phyloP scores from a whole-genome alignment of 768 basidiomycete species.

The Xerocomus brunneocitrinus region DNA sequence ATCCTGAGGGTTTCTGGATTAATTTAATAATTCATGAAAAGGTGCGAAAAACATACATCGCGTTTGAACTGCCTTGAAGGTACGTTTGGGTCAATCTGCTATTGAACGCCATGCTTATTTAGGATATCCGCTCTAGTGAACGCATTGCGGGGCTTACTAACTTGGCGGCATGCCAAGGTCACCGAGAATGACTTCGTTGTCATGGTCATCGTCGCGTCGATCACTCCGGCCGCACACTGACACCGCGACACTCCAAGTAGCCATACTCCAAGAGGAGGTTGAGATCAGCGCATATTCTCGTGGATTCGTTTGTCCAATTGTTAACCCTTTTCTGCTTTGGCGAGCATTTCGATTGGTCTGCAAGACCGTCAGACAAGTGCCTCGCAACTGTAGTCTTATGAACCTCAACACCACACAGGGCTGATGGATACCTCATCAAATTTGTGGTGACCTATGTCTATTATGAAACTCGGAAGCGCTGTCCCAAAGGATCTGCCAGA shows the following conservation, averaged over 20 bases:
- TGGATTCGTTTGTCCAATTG: not conserved
- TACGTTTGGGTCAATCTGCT: not conserved
- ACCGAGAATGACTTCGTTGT: not conserved
- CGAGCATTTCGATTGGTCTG: constrained; percentile 42
- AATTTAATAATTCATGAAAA: not conserved
- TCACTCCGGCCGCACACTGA: not conserved
- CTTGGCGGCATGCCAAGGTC: not conserved
- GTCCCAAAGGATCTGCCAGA: constrained; percentile 57
- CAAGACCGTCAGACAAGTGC: not conserved
- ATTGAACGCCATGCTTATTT: not conserved
- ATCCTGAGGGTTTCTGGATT: not conserved
- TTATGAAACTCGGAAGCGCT: constrained; percentile 61
- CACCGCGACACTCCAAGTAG: not conserved
- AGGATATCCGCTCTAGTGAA: not conserved
- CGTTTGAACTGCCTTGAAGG: not conserved
- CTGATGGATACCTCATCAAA: constrained; percentile 55
- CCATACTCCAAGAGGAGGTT: not conserved
- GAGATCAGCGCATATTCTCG: not conserved
- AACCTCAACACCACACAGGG: constrained; percentile 20
- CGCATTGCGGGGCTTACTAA: not conserved
- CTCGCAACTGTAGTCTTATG: not conserved
- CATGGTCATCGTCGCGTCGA: not conserved
- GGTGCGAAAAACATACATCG: not conserved
- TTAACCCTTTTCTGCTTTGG: not conserved
- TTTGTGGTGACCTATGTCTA: constrained; percentile 42